Base-by-base conservation (phyloP, 768 basidiomycete genomes). In the Termitomyces sp. region DNA sequence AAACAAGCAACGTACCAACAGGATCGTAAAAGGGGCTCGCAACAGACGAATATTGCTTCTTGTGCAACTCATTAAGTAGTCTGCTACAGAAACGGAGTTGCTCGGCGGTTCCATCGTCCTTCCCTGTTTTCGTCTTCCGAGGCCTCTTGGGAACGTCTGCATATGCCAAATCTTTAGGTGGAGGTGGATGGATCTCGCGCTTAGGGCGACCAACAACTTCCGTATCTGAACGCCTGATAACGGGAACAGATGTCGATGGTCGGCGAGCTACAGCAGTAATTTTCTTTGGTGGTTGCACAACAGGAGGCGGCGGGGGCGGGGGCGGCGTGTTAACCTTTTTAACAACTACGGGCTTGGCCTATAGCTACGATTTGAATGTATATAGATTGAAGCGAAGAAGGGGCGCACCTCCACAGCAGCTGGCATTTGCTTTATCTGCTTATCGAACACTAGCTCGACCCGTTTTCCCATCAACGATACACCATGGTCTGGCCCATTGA, bases 121-220 rank as follows among this genome's bases (percentile, higher is more conserved):
- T 86, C 41, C 69, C 71, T 46, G 77, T 75, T 71, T 90, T 89
- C 51, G 74, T 72, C 68, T 84, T 87, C 61, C 86, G 80, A 57
- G 79, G 72, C 71, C 87, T 88, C 76, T 86, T 88, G 33, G 90
- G 87, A 2, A 69, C 79, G 69, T 93, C 91, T 13, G 84, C 83
- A 69, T 96, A 97, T 0, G 88, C 83, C 10, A 95, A 73, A 67
- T 98, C 96, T 72, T 94, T 95, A 0, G 94, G 87, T 23, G 93
- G 89, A 12, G 95, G 96, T 4, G 96, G 93, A 69, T 98, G 96
- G 32, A 98, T 95, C 72, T 99, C 97, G 56, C 97, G 91, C 76
- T 98, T 98, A 2, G 96, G 96, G n/a, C 97, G 86, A 26, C 83
- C 82, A 28, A 80, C 70, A 26, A 73, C 77, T 61, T 79, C 77